Evolutionary conservation across 352 stramenopile species (phyloP).

Genomic region (Phytophthora megakarya): DNA sequence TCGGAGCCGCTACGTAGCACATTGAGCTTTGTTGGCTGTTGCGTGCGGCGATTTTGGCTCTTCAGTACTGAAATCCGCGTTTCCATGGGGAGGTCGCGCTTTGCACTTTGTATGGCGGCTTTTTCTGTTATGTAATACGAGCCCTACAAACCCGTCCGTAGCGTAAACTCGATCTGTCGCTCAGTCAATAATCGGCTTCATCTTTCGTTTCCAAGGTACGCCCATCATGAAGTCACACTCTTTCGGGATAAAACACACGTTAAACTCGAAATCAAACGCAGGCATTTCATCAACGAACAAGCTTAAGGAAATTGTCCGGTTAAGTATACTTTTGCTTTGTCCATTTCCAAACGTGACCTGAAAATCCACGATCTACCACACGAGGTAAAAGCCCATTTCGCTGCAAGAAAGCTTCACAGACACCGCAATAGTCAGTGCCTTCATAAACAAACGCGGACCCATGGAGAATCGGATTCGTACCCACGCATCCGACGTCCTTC

Average conservation of each 20-base stretch:
- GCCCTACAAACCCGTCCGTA: neutral
- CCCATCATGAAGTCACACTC: constrained; percentile 9
- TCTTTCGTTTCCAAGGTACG: constrained; percentile 7
- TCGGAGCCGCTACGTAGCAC: too few species aligned
- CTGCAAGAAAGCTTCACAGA: too few species aligned
- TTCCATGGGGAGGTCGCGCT: neutral
- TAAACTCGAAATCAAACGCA: constrained; percentile 11
- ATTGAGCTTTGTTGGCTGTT: neutral
- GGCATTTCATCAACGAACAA: constrained; percentile 10
- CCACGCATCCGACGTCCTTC: too few species aligned
- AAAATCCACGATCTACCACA: constrained; percentile 3
- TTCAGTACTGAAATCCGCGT: neutral
- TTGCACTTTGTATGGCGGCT: neutral
- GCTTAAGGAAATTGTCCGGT: neutral
- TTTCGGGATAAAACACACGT: constrained; percentile 8
- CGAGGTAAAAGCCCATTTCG: neutral
- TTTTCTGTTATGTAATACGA: neutral
- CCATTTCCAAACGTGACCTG: constrained; percentile 6
- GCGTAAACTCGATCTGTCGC: constrained; percentile 4
- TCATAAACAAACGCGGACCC: too few species aligned
- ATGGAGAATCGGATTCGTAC: too few species aligned
- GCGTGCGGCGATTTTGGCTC: neutral
- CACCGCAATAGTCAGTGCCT: too few species aligned
- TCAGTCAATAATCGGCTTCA: constrained; percentile 12
- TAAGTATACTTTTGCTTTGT: neutral